phyloP scores from a whole-genome alignment of 108 stramenopile genomes.

The Cyclostephanos invisitatus region DNA sequence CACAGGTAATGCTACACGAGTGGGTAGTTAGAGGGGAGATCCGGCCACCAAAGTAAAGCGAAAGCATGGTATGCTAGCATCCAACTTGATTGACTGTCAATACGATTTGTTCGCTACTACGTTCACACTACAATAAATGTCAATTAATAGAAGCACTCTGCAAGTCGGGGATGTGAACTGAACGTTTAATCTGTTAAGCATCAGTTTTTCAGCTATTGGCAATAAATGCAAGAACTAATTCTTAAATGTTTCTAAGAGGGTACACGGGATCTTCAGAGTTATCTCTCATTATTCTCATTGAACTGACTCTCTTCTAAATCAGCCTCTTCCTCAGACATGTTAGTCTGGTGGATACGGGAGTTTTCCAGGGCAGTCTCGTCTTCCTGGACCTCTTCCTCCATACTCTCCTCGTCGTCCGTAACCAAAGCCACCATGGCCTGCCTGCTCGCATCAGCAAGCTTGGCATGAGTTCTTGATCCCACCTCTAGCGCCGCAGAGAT shows the following conservation, averaged over 20 bases:
- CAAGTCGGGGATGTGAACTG: no score
- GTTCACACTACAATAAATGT: no score
- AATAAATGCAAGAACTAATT: no score
- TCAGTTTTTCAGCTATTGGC: no score
- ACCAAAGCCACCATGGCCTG: constrained; percentile 40
- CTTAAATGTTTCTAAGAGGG: no score
- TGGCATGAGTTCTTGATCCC: constrained; percentile 77
- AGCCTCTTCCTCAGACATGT: constrained; percentile 5
- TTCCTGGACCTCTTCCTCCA: constrained; percentile 31
- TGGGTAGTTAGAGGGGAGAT: constrained; percentile 56
- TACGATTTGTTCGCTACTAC: no score
- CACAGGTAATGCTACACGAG: constrained; percentile 58
- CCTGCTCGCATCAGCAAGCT: constrained; percentile 58
- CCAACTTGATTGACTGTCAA: background rate
- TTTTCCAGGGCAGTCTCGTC: constrained; percentile 29
- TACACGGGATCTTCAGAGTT: no score
- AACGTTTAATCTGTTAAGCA: no score
- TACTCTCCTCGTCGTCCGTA: constrained; percentile 43
- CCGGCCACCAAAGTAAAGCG: background rate
- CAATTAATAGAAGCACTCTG: no score
- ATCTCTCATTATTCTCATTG: constrained; percentile 13
- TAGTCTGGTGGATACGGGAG: background rate
- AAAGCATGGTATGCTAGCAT: background rate
- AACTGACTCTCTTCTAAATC: constrained; percentile 7
- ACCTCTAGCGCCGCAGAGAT: constrained; percentile 81